Evolutionary conservation across 176 grass and related monocot genomes (phyloP).

Genomic region (Ensete glaucum): DNA sequence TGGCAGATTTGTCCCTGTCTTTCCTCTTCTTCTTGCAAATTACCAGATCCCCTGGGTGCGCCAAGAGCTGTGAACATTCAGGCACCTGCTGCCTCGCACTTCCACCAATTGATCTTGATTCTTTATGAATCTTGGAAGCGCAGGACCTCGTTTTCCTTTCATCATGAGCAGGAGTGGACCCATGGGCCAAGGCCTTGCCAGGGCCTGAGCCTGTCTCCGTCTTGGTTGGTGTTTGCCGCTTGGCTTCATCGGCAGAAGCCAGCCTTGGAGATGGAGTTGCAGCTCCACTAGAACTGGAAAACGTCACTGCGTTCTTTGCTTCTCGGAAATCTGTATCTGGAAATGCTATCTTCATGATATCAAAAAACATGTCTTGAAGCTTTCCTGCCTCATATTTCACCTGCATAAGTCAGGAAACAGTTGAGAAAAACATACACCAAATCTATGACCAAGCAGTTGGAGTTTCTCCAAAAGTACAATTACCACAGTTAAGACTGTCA

Average conservation of each 20-base stretch:
- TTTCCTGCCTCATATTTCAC: conserved; percentile 65
- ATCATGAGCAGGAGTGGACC: conserved; percentile 3
- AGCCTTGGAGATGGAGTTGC: conserved; percentile 12
- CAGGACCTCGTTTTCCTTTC: conserved; percentile 24
- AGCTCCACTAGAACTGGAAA: conserved; percentile 44
- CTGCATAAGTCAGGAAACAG: conserved; percentile 35
- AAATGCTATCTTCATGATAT: conserved; percentile 98
- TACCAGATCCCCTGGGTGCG: conserved; percentile 71
- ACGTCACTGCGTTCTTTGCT: conserved; percentile 40
- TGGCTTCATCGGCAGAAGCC: conserved; percentile 20
- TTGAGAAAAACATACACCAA: too few species aligned
- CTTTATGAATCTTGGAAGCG: conserved; percentile 46
- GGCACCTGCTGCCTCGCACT: conserved; percentile 31
- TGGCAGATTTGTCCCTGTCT: conserved; percentile 42
- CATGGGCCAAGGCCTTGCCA: conserved; percentile 20
- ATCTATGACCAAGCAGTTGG: too few species aligned
- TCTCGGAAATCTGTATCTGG: conserved; percentile 87
- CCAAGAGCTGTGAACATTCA: conserved; percentile 29
- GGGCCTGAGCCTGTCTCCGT: conserved; percentile 29
- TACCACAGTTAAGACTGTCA: too few species aligned
- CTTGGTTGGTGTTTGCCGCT: conserved; percentile 32
- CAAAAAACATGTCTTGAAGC: conserved; percentile 78
- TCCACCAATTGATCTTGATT: conserved; percentile 26
- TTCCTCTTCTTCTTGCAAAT: conserved; percentile 94
- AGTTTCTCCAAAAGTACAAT: too few species aligned